Evolutionary conservation across 257 asterid genomes (phyloP), one percentile per base, ranked within the genome.

Genomic region (Buddleja alternifolia): DNA sequence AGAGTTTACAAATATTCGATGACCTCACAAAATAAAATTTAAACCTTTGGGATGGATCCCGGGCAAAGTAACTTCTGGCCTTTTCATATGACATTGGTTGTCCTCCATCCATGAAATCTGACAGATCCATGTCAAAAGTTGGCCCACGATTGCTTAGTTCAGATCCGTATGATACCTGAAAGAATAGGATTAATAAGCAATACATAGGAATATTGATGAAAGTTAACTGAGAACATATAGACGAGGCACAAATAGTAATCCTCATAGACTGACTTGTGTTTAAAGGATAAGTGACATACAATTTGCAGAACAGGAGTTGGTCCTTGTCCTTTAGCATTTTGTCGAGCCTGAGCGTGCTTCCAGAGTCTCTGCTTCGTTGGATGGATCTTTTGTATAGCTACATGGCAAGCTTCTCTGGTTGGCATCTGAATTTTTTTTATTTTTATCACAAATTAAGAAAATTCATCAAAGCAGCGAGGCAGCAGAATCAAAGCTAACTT

Each of bases 91-190:
- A 87, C 72, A 89, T 82, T 20, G 89, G 93, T 56, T 83, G 73
- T 4, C 83, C 93, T 36, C 93, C 91, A 59, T 91, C 99, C 83
- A 89, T 69, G 80, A 94, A 91, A 81, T 94, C 99, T 4, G 95
- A 91, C 61, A 94, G 65, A 74, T 94, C 91, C 99, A 94, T 94
- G 75, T 94, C 99, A 80, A 94, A 94, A 15, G 99, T 94, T 46
- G 99, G 99, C 66, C 99, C 96, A 29, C 99, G 97, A 66, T 94
- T 94, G 83, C 99, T 89, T 69, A 94, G 70, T 67, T 94, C 99
- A 68, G 99, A 89, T 68, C 99, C 97, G 74, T 85, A 94, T 34
- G 99, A 94, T 72, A 94, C 99, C 99, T 94, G 69, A 73, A 59
- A 77, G 47, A 74, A 61, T 12, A 73, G 1, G 25, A 56, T 24